A percentile compares a stretch with the other conserved stretches of the same genome.
These are phyloP conservation scores for Polygonum maritimum DNA, from an alignment of 148 eudicot genomes.

Conservation along the genomic window DNA sequence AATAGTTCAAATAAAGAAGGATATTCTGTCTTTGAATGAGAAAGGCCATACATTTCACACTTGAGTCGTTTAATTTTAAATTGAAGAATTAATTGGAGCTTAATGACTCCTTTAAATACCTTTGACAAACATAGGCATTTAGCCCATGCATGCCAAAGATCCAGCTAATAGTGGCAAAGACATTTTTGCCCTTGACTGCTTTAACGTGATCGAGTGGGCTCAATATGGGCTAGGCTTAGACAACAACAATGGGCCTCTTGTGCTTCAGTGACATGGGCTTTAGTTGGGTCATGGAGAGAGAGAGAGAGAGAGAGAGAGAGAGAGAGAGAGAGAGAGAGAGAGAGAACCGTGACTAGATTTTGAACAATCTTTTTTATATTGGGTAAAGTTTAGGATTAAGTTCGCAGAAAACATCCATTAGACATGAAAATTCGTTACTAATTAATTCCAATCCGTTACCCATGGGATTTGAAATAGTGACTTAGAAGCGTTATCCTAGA, in stretches of 20 bases:
- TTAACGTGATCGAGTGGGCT: neutral
- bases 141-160: neutral
- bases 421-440: too few relatives aligned
- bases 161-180: neutral
- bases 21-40: neutral
- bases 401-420: too few relatives aligned
- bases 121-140: too few relatives aligned
- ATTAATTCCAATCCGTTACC: too few relatives aligned
- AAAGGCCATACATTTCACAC: neutral
- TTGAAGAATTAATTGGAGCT: neutral
- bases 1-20: neutral
- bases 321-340: too few relatives aligned
- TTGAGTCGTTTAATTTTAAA: neutral
- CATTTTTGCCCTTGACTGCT: neutral
- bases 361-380: neutral
- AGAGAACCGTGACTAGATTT: neutral
- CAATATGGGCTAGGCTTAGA: neutral
- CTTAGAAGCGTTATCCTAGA: too few relatives aligned
- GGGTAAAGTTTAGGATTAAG: too few relatives aligned
- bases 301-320: too few relatives aligned
- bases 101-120: too few relatives aligned
- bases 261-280: neutral
- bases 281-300: neutral
- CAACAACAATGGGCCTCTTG: neutral
- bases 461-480: too few relatives aligned